Evolutionary conservation across 768 basidiomycete species (phyloP), one percentile per base, ranked within the genome.

Genomic region (Russula virescens): DNA sequence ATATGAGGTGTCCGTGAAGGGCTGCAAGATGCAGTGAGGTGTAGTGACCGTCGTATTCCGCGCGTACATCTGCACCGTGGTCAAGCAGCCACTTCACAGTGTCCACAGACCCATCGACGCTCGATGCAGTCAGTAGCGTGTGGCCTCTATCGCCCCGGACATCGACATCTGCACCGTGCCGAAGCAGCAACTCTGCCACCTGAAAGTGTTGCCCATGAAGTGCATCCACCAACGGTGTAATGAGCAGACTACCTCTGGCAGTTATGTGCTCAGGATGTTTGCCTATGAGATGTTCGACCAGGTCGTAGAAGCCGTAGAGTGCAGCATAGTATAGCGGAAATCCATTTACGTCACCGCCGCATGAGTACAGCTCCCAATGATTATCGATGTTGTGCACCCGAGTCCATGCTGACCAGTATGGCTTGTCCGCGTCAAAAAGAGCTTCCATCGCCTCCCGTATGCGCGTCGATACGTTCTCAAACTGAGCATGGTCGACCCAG

Each of bases 1-100:
- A n/a, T 14, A 49, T 5, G 14, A 31, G 8, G 2, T 43, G 14
- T 28, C 46, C 38, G 0, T 3, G 1, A 1, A 0, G 1, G 21
- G n/a, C 38, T 16, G 61, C 55, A 0, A 0, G 0, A 26, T 51
- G 28, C 8, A 62, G 28, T 21, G 61, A 16, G 11, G 48, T 25
- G 1, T 1, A 13, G 42, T 2, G 9, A 0, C 1, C 0, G 0
- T 2, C 0, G 0, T 18, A 0, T 4, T 10, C 48, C 9, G 21
- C 16, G 23, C 55, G 21, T 16, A 52, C 31, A 19, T 60, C 31
- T 2, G 42, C 58, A 1, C 58, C 28, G 19, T 25, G 58, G 25
- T 34, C 13, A 31, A 60, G 16, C 6, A 60, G 42, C 58, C 58
- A 60, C 9, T 7, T 9, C 21, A 35, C 16, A 25, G 23, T 19